Evolutionary conservation across 305 asterid species (phyloP).

Genomic region (Ruellia speciosa): DNA sequence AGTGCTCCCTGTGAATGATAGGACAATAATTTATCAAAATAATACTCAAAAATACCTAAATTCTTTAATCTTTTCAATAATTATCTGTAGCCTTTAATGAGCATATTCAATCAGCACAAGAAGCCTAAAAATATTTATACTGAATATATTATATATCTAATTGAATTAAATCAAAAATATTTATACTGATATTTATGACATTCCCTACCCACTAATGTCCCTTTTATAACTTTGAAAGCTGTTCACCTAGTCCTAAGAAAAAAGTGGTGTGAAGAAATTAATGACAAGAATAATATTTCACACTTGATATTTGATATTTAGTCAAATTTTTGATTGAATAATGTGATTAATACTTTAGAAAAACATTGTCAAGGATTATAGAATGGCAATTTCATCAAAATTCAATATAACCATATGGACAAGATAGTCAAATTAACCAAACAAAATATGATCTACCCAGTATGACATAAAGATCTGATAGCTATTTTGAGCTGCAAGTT

Average conservation of each 20-base stretch:
- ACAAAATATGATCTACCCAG: not conserved
- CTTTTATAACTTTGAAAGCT: too few relatives aligned
- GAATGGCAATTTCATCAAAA: not conserved
- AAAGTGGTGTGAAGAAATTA: too few relatives aligned
- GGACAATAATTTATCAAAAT: conserved; percentile 1
- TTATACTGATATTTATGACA: too few relatives aligned
- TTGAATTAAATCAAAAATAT: too few relatives aligned
- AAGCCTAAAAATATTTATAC: not conserved
- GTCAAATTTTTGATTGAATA: too few relatives aligned
- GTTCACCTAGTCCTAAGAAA: too few relatives aligned
- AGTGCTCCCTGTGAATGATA: conserved; percentile 22
- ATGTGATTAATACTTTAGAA: too few relatives aligned
- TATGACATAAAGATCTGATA: too few relatives aligned
- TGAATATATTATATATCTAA: not conserved
- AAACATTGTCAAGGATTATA: not conserved
- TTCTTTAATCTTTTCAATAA: not conserved
- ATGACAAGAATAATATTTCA: too few relatives aligned
- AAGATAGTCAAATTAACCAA: not conserved
- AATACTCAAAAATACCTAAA: not conserved
- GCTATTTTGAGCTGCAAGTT: not conserved
- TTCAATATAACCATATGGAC: not conserved
- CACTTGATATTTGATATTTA: too few relatives aligned
- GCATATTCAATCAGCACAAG: not conserved
- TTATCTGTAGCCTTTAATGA: not conserved
- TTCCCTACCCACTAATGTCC: too few relatives aligned